Evolutionary conservation across 140 eudicot species (phyloP), one percentile per base, ranked within the genome.

Genomic region (Flaveria floridana): DNA sequence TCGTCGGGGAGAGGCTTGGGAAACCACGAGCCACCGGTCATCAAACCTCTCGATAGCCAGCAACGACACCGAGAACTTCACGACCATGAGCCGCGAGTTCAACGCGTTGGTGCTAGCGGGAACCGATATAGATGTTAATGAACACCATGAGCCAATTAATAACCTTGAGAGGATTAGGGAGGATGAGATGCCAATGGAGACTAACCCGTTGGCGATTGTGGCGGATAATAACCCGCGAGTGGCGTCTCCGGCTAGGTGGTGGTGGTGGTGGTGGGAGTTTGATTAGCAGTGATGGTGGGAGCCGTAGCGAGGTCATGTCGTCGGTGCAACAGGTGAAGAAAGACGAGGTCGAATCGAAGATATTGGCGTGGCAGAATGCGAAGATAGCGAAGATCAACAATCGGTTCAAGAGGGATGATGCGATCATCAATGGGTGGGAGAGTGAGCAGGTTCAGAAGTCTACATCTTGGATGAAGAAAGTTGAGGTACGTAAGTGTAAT

Each of bases 271-370:
- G 75, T 73, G 72, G 39, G 62, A 78, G 82, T 72, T 71, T 78
- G 78, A 50, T 71, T 13, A 78, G 73, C 9, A 71, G 12, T 12
- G 42, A 4, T 5, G 67, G 73, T 28, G 63, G 59, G 18, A n/a
- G 68, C 56, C 46, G 62, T 6, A 59, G 4, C 9, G 50, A 68
- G 16, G 77, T 61, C 6, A 75, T 46, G 50, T 65, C 79, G n/a
- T 65, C 76, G 30, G 82, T 88, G 76, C 82, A 83, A 13, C 72
- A 81, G 11, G 98, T 93, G 88, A 93, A 86, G 91, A 93, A 85
- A 75, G 98, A 86, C 82, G 98, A 93, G 84, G 98, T 84, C 44
- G 98, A 89, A 39, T 46, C 95, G 52, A 93, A 93, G 89, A 93
- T 93, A 21, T 72, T 71, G n/a, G 98, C 98, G 4, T 93, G 98